Base-by-base conservation (phyloP, 2,329 filamentous ascomycete genomes). In the Zasmidium angulare region DNA sequence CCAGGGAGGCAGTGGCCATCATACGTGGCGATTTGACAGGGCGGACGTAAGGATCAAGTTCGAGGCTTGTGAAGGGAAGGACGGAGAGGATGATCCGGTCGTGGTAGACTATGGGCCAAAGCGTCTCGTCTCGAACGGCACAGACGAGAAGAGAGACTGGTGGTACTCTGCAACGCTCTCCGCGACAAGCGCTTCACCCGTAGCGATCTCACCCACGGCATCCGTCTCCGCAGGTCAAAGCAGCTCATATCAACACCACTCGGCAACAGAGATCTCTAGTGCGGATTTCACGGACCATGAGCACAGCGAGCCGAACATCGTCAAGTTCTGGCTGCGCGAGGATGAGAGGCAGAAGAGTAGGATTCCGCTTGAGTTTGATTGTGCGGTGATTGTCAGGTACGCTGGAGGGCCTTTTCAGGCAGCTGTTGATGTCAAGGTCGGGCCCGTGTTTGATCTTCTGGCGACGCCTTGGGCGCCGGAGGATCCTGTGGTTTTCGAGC, bases 41-140 rank as follows among this genome's bases (percentile, higher is more conserved):
- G 61, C 59, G 14, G 63, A 65, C 20, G 49, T 61, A 11, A 26
- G 50, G 1, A 58, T 59, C 21, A 23, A 46, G 2, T 59, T 64
- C 49, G 23, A 43, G n/a, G 36, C 6, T 3, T 17, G 26, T 4
- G 26, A 29, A 6, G 26, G 26, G 26, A 11, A 29, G 26, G 26
- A 11, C 26, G n/a, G n/a, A n/a, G n/a, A n/a, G n/a, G n/a, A 26
- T 7, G 52, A 58, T 2, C 52, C 56, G 21, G 51, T 56, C 19
- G 48, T 64, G 26, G 54, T 57, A 3, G 60, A 62, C 50, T 56
- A 53, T 24, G 57, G 57, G 1, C 62, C 62, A 7, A 62, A 64
- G 52, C 57, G 60, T 40, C 48, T 63, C 2, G 40, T 12, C 12
- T 55, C 36, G 21, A n/a, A 22, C 21, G 60, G 57, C 20, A 63